A percentile compares a stretch with the other conserved stretches of the same genome.
Conservation (phyloP, 2,329 filamentous ascomycete genomes). For the Fusarium albidum region DNA sequence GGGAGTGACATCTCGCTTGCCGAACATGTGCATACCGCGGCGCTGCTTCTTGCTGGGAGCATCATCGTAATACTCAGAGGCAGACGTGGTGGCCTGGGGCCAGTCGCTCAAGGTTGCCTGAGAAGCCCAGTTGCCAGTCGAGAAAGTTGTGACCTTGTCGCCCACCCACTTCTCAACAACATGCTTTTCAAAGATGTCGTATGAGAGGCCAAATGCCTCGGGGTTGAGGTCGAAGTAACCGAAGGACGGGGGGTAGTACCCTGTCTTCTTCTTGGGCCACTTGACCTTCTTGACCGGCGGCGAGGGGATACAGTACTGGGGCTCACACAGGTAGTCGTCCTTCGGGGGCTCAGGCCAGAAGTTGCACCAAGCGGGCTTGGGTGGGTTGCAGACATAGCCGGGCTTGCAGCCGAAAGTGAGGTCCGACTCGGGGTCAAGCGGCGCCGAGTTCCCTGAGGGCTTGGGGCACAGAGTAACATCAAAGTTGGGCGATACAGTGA, state of each 20-base stretch:
- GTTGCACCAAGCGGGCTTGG: constrained; percentile 58
- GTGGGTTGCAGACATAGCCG: constrained; percentile 61
- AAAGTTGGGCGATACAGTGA: constrained; percentile 40
- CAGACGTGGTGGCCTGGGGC: constrained; percentile 31
- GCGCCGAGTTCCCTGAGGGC: constrained; percentile 49
- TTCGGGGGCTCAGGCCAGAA: constrained; percentile 58
- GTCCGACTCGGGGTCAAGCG: constrained; percentile 49
- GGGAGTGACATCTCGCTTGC: constrained; percentile 55
- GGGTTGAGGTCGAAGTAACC: constrained; percentile 74
- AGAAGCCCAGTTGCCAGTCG: constrained; percentile 64
- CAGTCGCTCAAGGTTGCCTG: constrained; percentile 56
- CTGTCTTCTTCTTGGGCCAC: constrained; percentile 56
- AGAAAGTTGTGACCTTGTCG: constrained; percentile 53
- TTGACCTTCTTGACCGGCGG: constrained; percentile 46
- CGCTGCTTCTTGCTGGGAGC: constrained; percentile 20
- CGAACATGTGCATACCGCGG: constrained; percentile 38
- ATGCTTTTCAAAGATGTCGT: constrained; percentile 65
- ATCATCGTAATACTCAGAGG: constrained; percentile 14
- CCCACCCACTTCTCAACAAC: constrained; percentile 47
- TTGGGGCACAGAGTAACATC: constrained; percentile 53
- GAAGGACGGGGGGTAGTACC: constrained; percentile 57
- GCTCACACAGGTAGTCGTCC: constrained; percentile 56
- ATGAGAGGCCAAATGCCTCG: constrained; percentile 67
- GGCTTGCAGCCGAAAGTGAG: constrained; percentile 63
- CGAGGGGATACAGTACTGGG: constrained; percentile 53